Conservation (phyloP, 2,329 filamentous ascomycete species). For the Paraconiothyrium brasiliense region DNA sequence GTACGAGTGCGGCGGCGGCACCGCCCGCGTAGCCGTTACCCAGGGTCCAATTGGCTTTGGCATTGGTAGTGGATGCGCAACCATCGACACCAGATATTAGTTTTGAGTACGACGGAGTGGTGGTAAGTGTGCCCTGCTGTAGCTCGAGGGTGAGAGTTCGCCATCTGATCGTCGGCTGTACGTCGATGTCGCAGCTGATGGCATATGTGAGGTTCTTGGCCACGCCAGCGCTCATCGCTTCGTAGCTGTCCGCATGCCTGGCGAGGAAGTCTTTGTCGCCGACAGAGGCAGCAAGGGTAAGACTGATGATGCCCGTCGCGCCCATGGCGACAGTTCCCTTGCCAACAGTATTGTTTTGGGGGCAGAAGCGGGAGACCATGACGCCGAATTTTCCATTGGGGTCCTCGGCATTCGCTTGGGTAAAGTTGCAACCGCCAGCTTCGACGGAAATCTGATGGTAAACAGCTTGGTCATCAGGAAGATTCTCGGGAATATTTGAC, state of each 20-base stretch:
- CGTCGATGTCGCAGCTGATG: constrained; percentile 13
- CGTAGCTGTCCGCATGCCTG: constrained; percentile 13
- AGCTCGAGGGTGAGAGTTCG: constrained; percentile 18
- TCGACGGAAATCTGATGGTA: constrained; percentile 8
- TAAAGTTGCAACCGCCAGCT: constrained; percentile 14
- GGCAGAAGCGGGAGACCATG: constrained; percentile 17
- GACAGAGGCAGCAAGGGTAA: constrained; percentile 17
- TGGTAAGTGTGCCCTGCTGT: constrained; percentile 13
- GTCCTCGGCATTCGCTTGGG: constrained; percentile 10
- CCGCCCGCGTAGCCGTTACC: constrained; percentile 16
- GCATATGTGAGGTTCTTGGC: constrained; percentile 14
- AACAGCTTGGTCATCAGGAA: background rate
- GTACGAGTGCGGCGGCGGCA: constrained; percentile 14
- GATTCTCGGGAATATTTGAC: background rate
- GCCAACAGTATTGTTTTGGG: constrained; percentile 6
- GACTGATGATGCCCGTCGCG: constrained; percentile 11
- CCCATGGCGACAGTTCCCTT: constrained; percentile 14
- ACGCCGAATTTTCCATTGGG: constrained; percentile 12
- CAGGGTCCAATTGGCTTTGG: constrained; percentile 11
- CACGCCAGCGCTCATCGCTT: constrained; percentile 4
- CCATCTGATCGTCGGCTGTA: constrained; percentile 17
- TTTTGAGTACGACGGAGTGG: constrained; percentile 16
- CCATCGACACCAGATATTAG: constrained; percentile 13
- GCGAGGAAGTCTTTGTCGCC: constrained; percentile 15
- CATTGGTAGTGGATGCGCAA: background rate